Base-by-base conservation (phyloP, 108 stramenopile genomes). In the Discostella pseudostelligera region DNA sequence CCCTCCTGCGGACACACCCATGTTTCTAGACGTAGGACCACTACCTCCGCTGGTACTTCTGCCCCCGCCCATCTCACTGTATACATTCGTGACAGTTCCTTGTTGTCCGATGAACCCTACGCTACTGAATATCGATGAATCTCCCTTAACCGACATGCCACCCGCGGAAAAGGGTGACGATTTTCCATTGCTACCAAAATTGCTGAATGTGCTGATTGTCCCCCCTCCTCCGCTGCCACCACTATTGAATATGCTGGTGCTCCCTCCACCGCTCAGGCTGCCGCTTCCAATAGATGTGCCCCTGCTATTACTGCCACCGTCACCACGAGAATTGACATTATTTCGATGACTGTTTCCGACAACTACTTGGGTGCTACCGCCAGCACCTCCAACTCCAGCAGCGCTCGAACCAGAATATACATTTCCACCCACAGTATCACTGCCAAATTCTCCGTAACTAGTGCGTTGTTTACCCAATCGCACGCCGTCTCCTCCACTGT, bases 111-210 rank as follows among this genome's bases (percentile, higher is more conserved):
- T 35, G n/a, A 50, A 69, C 10, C 67, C 67, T 1, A 36, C 47
- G 19, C 45, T 36, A 51, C 67, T 69, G 26, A 69, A 59, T 2
- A 69, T 69, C 13, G 55, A 44, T 8, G 67, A 59, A 69, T 69
- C 67, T 9, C 67, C 67, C 39, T 50, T 69, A 22, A 69, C 42
- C 17, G 55, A 56, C 19, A 69, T 57, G 0, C 58, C 58, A 0
- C 42, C 51, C 4, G 22, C 55, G 9, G 14, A 1, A 43, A 43
- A 43, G 6, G 42, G n/a, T 8, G 42, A 1, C 0, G 43, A 45
- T 22, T 13, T 19, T 12, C 64, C 53, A 3, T 28, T 17, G n/a
- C 43, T 37, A 5, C 56, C 45, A 9, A 1, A 22, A 29, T 19
- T 46, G 14, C 32, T 47, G 19, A 37, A 37, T 10, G 22, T 42